Evolutionary conservation across 2,329 filamentous ascomycete species (phyloP).

Genomic region (Thielaviopsis musarum): DNA sequence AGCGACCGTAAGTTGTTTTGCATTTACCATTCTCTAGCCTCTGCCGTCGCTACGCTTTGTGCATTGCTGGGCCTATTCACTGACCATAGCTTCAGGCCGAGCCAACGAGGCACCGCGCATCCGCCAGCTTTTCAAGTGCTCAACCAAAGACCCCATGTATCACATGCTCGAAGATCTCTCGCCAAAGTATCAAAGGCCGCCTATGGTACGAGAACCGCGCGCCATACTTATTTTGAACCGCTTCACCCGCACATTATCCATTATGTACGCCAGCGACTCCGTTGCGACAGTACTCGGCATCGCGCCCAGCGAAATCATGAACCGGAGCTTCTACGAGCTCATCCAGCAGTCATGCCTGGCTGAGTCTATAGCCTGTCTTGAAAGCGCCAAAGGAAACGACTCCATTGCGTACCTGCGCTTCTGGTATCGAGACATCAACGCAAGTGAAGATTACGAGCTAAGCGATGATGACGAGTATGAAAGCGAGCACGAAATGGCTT

Average conservation of each 20-base stretch:
- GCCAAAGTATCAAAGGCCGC: constrained; percentile 53
- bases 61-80: background rate
- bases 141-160: constrained; percentile 67
- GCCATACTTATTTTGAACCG: constrained; percentile 75
- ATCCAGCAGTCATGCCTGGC: constrained; percentile 62
- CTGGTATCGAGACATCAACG: constrained; percentile 60
- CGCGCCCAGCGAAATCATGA: constrained; percentile 47
- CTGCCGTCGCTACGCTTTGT: background rate
- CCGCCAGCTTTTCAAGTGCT: constrained; percentile 63
- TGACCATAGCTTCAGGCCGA: constrained; percentile 36
- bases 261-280: constrained; percentile 75
- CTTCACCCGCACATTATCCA: constrained; percentile 64
- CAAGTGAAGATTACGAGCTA: constrained; percentile 28
- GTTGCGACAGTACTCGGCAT: constrained; percentile 62
- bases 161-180: constrained; percentile 81
- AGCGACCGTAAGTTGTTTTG: constrained; percentile 51
- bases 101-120: constrained; percentile 64
- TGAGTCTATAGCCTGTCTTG: constrained; percentile 62
- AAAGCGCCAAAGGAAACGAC: constrained; percentile 77
- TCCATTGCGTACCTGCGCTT: constrained; percentile 83
- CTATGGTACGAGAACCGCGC: constrained; percentile 56
- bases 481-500: constrained; percentile 16
- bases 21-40: background rate
- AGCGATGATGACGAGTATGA: constrained; percentile 20
- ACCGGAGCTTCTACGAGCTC: constrained; percentile 75